A percentile compares a stretch with the other conserved stretches of the same genome.
These are phyloP conservation scores for Hibiscus mutabilis DNA, from an alignment of 345 rosid genomes.

Conservation along the genomic window DNA sequence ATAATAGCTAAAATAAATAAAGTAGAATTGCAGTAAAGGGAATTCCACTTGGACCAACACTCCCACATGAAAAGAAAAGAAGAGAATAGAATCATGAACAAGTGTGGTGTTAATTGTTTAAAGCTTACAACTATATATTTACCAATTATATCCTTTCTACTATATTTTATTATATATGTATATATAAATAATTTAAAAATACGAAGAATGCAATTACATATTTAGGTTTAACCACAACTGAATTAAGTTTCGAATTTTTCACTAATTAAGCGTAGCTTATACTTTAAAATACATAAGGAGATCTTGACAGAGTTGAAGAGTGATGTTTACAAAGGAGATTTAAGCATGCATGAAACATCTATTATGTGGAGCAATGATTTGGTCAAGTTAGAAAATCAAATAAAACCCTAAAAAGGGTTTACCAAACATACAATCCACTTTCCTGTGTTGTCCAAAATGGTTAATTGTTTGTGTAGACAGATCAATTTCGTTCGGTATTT, in stretches of 20 bases:
- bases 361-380: constrained; percentile 36
- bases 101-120: constrained; percentile 23
- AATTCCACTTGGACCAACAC: constrained; percentile 25
- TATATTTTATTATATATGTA: not conserved
- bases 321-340: constrained; percentile 21
- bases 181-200: not conserved
- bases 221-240: too few relatives aligned
- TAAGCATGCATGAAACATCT: constrained; percentile 25
- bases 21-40: constrained; percentile 28
- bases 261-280: not conserved
- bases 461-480: not conserved
- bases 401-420: constrained; percentile 12
- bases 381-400: constrained; percentile 11
- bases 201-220: not conserved
- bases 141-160: not conserved
- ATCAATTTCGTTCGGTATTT: not conserved
- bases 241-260: too few relatives aligned
- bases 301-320: constrained; percentile 21
- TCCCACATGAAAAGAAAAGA: constrained; percentile 43
- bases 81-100: constrained; percentile 47
- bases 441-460: not conserved
- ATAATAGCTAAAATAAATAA: too few relatives aligned
- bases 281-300: constrained; percentile 2
- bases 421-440: constrained; percentile 15
- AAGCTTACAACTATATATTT: not conserved